A percentile compares a stretch with the other conserved stretches of the same genome.
phyloP scores from a whole-genome alignment of 257 asterid genomes.

The Penstemon eatonii region DNA sequence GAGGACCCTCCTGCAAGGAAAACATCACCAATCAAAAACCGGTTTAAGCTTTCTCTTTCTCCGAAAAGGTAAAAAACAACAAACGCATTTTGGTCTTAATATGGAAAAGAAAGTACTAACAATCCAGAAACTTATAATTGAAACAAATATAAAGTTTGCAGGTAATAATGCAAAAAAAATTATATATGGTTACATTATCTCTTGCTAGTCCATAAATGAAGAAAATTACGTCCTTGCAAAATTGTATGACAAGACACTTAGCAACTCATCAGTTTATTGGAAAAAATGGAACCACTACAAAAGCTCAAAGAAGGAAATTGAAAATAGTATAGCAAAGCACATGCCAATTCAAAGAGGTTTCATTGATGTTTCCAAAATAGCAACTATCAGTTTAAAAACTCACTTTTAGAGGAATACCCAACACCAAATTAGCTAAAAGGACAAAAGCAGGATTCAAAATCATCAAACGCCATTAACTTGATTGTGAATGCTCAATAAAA shows the following conservation, averaged over 20 bases:
- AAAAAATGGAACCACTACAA: slow-evolving; percentile 16
- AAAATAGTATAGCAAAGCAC: not conserved
- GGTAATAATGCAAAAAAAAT: slow-evolving; percentile 11
- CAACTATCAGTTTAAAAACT: not conserved
- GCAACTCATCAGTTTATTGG: slow-evolving; percentile 15
- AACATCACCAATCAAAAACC: slow-evolving; percentile 22
- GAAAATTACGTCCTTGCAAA: slow-evolving; percentile 12
- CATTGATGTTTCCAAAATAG: not conserved
- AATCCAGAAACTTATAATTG: slow-evolving; percentile 5
- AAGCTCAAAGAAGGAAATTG: slow-evolving; percentile 4
- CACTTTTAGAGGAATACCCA: slow-evolving; percentile 7
- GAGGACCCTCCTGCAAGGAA: slow-evolving; percentile 82
- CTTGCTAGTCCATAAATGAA: slow-evolving; percentile 6
- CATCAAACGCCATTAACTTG: slow-evolving; percentile 16
- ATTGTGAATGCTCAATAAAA: slow-evolving; percentile 18
- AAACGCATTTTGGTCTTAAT: slow-evolving; percentile 17
- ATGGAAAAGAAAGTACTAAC: not conserved
- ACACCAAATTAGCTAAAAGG: slow-evolving; percentile 6
- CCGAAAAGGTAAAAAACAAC: slow-evolving; percentile 22
- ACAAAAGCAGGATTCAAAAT: not conserved
- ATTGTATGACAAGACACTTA: slow-evolving; percentile 20
- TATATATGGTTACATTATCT: slow-evolving; percentile 6
- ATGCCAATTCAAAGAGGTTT: slow-evolving; percentile 10
- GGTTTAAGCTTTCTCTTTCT: slow-evolving; percentile 25
- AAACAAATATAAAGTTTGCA: slow-evolving; percentile 3